phyloP scores from a whole-genome alignment of 208 protist species.

The Leishmania tarentolae region DNA sequence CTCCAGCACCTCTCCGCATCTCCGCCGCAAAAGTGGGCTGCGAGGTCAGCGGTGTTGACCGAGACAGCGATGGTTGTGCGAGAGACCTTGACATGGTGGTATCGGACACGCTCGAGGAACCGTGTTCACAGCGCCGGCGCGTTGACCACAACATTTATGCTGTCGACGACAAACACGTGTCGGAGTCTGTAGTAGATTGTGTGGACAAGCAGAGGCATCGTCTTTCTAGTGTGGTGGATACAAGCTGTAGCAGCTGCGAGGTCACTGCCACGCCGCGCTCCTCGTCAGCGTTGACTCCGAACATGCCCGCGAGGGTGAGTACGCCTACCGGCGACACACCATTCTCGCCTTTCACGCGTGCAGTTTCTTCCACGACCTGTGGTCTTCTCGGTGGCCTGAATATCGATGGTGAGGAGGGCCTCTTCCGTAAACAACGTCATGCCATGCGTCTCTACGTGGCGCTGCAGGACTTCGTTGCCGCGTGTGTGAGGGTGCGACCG shows the following conservation, averaged over 20 bases:
- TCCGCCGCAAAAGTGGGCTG: not conserved
- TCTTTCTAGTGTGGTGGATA: not conserved
- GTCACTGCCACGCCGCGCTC: not conserved
- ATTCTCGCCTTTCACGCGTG: not conserved
- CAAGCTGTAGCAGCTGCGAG: not conserved
- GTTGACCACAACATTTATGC: not conserved
- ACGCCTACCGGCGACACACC: not conserved
- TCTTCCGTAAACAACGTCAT: constrained; percentile 15
- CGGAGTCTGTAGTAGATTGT: not conserved
- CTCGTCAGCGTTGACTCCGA: not conserved
- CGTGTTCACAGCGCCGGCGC: not conserved
- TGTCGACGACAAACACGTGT: not conserved
- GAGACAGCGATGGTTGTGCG: not conserved
- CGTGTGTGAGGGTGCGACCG: constrained; percentile 62
- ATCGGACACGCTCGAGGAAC: not conserved
- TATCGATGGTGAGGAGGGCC: constrained; percentile 11
- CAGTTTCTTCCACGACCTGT: not conserved
- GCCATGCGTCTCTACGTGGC: constrained; percentile 49
- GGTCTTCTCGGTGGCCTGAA: not conserved
- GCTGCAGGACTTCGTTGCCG: constrained; percentile 54
- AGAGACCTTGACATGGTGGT: not conserved
- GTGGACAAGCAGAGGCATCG: not conserved
- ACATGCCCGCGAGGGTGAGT: not conserved
- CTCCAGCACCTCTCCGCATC: not conserved
- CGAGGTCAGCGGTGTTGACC: not conserved